These are phyloP conservation scores for Rhizophagus sp. DNA, from an alignment of 192 early-diverging fungal species.

Conservation along the genomic window DNA sequence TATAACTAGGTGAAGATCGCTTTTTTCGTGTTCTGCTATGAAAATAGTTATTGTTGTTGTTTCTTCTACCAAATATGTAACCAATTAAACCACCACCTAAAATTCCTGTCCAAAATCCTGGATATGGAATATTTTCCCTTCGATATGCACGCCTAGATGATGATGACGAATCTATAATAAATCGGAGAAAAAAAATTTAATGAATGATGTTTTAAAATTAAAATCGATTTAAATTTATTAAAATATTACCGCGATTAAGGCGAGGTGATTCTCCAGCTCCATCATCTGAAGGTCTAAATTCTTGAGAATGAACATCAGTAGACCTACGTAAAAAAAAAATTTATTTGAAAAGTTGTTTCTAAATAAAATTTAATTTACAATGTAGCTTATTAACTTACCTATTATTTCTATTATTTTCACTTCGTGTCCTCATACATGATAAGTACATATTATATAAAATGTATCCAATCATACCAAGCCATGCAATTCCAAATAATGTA, in stretches of 20 bases:
- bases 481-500: not conserved
- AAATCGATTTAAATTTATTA: too few relatives aligned
- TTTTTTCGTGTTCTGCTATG: not conserved
- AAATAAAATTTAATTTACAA: not conserved
- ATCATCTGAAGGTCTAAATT: not conserved
- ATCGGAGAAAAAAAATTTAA: too few relatives aligned
- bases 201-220: too few relatives aligned
- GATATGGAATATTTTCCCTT: not conserved
- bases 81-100: not conserved
- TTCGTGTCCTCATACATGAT: not conserved
- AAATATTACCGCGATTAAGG: too few relatives aligned
- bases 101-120: not conserved
- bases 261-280: not conserved
- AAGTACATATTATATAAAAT: not conserved
- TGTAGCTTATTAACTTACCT: not conserved
- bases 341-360: not conserved
- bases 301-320: not conserved
- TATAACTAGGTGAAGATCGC: not conserved
- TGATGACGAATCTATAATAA: too few relatives aligned
- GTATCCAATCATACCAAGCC: not conserved
- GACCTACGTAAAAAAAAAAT: not conserved
- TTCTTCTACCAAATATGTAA: not conserved
- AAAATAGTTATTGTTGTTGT: not conserved
- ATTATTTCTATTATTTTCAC: not conserved
- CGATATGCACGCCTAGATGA: too few relatives aligned